Evolutionary conservation across 495 filamentous ascomycete genomes (phyloP), one percentile per base, ranked within the genome.

Genomic region (Podospora sp.): DNA sequence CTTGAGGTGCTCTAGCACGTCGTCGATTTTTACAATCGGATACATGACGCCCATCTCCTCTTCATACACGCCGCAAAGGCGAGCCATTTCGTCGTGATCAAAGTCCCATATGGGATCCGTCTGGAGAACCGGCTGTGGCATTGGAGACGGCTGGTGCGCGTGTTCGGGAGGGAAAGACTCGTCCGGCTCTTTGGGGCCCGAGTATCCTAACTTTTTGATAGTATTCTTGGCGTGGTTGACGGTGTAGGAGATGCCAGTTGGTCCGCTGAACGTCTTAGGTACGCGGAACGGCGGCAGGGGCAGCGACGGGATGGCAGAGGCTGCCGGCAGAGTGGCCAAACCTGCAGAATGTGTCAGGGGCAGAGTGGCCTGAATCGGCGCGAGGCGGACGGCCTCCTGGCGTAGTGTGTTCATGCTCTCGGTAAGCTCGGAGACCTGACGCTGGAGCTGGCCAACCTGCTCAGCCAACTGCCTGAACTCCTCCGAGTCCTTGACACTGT

Each of bases 11-110:
- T 76, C 79, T 26, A 89, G 85, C 6, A 93, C 77, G 20, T 81
- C 80, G 24, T 90, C 85, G 40, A 95, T 91, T 26, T 90, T 82
- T 22, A 95, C 76, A 14, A 96, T 83, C 1, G 92, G 92, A 76
- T 94, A 94, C 91, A 94, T 94, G 62, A 92, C 83, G 11, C 90
- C 90, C 60, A 94, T 88, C 74, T 95, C 92, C 74, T 96, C 91
- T 62, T 93, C 89, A 69, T 91, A 92, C 7, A 93, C 83, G 11
- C 84, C 79, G 67, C 89, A 90, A 7, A 96, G 79, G 1, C 90
- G 85, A 14, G 91, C 69, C 61, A 92, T 86, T 69, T 95, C 91
- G 27, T 91, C 86, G 68, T 88, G 87, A 27, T 82, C 83, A 29
- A 93, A 82, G 11, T 84, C 78, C 90, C 91, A 93, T 53, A 96